phyloP scores from a whole-genome alignment of 2,329 filamentous ascomycete species.

The Microdochium bolleyi region DNA sequence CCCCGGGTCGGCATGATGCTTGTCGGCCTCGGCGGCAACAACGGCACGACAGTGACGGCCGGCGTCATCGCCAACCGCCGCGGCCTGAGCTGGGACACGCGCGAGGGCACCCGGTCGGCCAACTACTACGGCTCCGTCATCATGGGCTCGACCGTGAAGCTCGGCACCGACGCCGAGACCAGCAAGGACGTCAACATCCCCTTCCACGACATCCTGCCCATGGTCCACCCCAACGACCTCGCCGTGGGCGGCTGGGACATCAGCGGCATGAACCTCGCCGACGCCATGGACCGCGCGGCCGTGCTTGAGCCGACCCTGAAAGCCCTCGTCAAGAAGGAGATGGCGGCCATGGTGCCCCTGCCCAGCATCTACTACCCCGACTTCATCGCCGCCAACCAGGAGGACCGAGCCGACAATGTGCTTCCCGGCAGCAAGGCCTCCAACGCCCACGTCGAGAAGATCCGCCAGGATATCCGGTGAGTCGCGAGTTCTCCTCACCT shows the following conservation, averaged over 20 bases:
- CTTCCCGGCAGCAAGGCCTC: constrained; percentile 77
- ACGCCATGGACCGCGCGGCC: constrained; percentile 90
- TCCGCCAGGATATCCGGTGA: constrained; percentile 84
- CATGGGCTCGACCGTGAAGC: constrained; percentile 96
- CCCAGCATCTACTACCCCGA: constrained; percentile 98
- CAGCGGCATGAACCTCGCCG: constrained; percentile 78
- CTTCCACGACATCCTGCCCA: constrained; percentile 87
- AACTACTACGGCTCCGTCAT: constrained; percentile 99
- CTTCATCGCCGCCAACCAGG: constrained; percentile 98
- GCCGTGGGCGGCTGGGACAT: constrained; percentile 98
- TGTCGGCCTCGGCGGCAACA: constrained; percentile 97
- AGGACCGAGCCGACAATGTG: constrained; percentile 89
- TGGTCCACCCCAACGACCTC: constrained; percentile 95
- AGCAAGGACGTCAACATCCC: constrained; percentile 90
- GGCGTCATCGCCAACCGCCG: constrained; percentile 95
- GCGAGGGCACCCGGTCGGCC: constrained; percentile 73
- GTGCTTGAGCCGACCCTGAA: constrained; percentile 96
- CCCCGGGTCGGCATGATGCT: constrained; percentile 96
- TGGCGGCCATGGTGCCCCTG: constrained; percentile 79
- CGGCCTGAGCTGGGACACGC: constrained; percentile 83
- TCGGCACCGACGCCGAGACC: constrained; percentile 79
- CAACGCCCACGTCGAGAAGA: constrained; percentile 81
- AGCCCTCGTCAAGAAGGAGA: constrained; percentile 82
- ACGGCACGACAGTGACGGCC: constrained; percentile 92
- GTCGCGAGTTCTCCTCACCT: constrained; percentile 7